Conservation (phyloP, 2,329 filamentous ascomycete genomes). For the Aspergillus sp. region DNA sequence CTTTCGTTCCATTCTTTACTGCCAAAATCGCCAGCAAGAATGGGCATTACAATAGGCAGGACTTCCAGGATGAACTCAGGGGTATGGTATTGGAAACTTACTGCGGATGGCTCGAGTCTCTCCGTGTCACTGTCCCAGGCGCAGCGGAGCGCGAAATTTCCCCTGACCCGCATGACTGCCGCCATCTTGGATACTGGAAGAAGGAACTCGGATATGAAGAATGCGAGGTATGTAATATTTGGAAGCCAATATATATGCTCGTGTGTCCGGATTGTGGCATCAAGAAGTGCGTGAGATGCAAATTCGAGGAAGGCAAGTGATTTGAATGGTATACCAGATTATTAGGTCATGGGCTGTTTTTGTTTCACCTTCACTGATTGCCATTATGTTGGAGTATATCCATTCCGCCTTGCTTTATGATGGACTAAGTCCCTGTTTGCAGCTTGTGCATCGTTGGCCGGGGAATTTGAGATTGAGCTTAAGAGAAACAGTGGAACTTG, state of each 20-base stretch:
- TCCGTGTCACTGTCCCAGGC: constrained; percentile 20
- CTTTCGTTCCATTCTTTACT: constrained; percentile 26
- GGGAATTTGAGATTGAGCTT: background rate
- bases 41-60: constrained; percentile 23
- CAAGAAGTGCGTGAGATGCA: constrained; percentile 32
- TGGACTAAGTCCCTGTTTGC: background rate
- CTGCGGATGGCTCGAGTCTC: constrained; percentile 25
- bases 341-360: background rate
- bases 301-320: constrained; percentile 16
- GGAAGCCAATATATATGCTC: constrained; percentile 30
- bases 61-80: constrained; percentile 26
- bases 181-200: constrained; percentile 29
- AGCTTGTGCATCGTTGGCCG: background rate
- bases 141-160: background rate
- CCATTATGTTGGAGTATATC: background rate
- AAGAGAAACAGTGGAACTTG: background rate
- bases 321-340: background rate
- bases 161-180: constrained; percentile 14
- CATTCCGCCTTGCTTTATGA: background rate
- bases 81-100: constrained; percentile 31
- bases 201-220: constrained; percentile 21
- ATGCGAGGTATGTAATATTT: constrained; percentile 29
- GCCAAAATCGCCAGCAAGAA: constrained; percentile 24
- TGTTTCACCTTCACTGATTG: background rate
- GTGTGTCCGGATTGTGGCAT: constrained; percentile 30